Base-by-base conservation (phyloP, 345 rosid genomes). In the Citrus sp. region DNA sequence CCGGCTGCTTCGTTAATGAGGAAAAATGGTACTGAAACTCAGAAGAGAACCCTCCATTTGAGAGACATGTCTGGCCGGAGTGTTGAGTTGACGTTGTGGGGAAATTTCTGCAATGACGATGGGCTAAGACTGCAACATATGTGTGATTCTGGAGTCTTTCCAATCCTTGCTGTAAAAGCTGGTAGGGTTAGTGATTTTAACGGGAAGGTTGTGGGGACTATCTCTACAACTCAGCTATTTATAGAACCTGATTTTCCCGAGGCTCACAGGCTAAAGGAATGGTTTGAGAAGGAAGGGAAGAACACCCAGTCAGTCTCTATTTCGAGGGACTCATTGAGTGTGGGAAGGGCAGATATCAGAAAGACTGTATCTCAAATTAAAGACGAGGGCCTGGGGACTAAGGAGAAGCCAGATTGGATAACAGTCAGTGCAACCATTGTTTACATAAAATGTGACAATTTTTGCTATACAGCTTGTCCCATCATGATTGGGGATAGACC, bases 381-480 rank as follows among this genome's bases (percentile, higher is more conserved):
- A 87, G 97, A 93, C 76, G 99, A 95, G 87, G 92, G 81, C 64
- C 86, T 95, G 61, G 99, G 98, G 78, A 93, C 96, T 62, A 92
- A 98, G 51, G 97, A 93, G 80, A 95, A 92, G 85, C 94, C 98
- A 2, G 99, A 95, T 87, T 95, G 97, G 96, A 87, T 95, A 79
- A 85, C 92, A 46, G 88, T 92, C 70, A 77, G 74, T 78, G 98
- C 92, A 21, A 87, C 96, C 32, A 80, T 92, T 80, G 75, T 85
- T 67, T 95, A 66, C 75, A 81, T 93, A 66, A 93, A 93, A 86
- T 38, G 80, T 60, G 99, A 95, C 46, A 95, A 78, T 81, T 93
- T 95, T 89, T 93, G 98, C 85, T 95, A 95, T 80, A 89, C 93
- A n/a, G 98, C 96, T 68, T 93, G 99, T 85, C 99, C 99, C 60